A percentile compares a stretch with the other conserved stretches of the same genome.
Evolutionary conservation across 108 stramenopile species (phyloP).

Genomic region (Cyclotella distinguenda): DNA sequence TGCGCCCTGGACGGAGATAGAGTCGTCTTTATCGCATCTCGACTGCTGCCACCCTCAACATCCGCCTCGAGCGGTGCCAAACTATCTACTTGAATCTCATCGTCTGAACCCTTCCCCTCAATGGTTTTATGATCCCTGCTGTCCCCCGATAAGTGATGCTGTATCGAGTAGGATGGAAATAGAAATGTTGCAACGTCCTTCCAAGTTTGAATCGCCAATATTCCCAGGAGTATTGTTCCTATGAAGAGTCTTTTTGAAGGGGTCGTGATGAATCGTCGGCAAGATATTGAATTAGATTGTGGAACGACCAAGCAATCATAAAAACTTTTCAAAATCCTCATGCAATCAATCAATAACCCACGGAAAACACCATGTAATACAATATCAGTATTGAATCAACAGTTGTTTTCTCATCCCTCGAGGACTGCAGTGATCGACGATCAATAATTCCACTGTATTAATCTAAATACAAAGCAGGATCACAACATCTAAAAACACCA

Average conservation of each 20-base stretch:
- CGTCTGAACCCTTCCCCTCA: conserved; percentile 19
- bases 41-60: background rate
- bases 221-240: conserved; percentile 42
- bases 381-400: too few relatives aligned
- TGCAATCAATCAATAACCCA: background rate
- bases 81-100: background rate
- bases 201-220: conserved; percentile 44
- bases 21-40: conserved; percentile 8
- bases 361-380: too few relatives aligned
- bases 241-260: conserved; percentile 34
- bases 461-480: too few relatives aligned
- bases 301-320: background rate
- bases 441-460: too few relatives aligned
- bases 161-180: conserved; percentile 26
- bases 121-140: conserved; percentile 16
- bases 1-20: background rate
- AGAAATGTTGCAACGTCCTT: conserved; percentile 34
- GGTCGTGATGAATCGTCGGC: too few relatives aligned
- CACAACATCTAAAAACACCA: too few relatives aligned
- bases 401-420: too few relatives aligned
- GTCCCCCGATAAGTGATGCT: conserved; percentile 32
- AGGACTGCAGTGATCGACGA: too few relatives aligned
- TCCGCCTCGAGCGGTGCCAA: background rate
- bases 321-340: background rate
- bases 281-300: too few relatives aligned